Conservation (phyloP, 2,329 filamentous ascomycete species). For the Thelonectria discophora region DNA sequence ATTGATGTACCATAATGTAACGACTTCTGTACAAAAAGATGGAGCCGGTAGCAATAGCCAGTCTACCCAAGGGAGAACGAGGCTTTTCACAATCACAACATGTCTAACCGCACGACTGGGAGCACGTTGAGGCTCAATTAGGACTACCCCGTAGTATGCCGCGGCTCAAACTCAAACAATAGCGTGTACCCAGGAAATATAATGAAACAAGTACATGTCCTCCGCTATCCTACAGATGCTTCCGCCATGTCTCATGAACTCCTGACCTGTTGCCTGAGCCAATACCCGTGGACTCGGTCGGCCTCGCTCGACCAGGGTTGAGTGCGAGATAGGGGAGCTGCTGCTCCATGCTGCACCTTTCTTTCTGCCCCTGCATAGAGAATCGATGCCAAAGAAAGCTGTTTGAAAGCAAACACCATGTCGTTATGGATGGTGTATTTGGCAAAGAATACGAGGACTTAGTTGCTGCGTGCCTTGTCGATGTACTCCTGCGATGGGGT, state of each 20-base stretch:
- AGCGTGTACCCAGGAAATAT: conserved; percentile 19
- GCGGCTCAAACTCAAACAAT: background rate
- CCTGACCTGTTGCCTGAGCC: background rate
- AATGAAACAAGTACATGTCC: conserved; percentile 22
- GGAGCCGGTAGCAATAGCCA: conserved; percentile 10
- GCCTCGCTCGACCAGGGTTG: background rate
- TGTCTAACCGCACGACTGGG: conserved; percentile 14
- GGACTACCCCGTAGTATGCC: too few species aligned
- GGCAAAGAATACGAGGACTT: conserved; percentile 14
- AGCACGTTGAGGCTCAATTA: too few species aligned
- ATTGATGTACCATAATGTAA: conserved; percentile 46
- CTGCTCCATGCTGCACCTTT: background rate
- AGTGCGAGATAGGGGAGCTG: background rate
- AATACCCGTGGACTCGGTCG: background rate
- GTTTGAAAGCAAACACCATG: background rate
- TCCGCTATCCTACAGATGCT: conserved; percentile 36
- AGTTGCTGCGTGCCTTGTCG: conserved; percentile 68
- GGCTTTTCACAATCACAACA: conserved; percentile 24
- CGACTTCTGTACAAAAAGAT: conserved; percentile 40
- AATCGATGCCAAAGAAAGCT: background rate
- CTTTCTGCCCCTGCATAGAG: background rate
- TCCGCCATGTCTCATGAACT: conserved; percentile 10
- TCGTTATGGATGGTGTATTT: background rate
- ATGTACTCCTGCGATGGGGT: conserved; percentile 75
- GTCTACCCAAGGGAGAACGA: conserved; percentile 11